Conservation (phyloP, 305 asterid species). For the Striga hermonthica region DNA sequence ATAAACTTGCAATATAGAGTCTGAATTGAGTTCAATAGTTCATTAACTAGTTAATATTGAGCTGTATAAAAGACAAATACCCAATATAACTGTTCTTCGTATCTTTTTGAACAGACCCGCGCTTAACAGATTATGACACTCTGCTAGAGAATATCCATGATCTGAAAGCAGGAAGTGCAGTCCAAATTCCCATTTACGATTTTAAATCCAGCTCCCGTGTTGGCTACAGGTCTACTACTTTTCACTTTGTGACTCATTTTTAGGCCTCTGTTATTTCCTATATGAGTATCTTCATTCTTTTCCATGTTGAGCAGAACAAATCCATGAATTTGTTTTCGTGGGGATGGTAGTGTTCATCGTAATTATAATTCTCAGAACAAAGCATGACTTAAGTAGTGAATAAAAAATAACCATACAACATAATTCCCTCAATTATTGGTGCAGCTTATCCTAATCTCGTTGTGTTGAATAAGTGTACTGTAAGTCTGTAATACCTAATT, state of each 20-base stretch:
- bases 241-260: conserved; percentile 29
- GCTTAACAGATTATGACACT: conserved; percentile 97
- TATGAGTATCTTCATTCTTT: conserved; percentile 18
- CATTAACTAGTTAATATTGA: conserved; percentile 1
- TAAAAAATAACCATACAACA: no score
- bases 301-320: conserved; percentile 15
- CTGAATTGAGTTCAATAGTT: not conserved
- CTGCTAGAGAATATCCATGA: conserved; percentile 82
- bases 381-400: not conserved
- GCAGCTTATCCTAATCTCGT: not conserved
- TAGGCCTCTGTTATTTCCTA: conserved; percentile 19
- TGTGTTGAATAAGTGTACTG: no score
- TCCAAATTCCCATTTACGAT: conserved; percentile 88
- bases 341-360: conserved; percentile 11
- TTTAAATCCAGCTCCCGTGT: conserved; percentile 80
- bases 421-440: no score
- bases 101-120: conserved; percentile 72
- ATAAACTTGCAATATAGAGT: conserved; percentile 3
- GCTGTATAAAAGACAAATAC: not conserved
- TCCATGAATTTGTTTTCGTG: not conserved
- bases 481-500: no score
- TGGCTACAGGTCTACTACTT: conserved; percentile 77
- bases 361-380: not conserved
- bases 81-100: conserved; percentile 26
- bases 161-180: conserved; percentile 74